These are phyloP conservation scores for Neurospora tetrasperma DNA, from an alignment of 495 filamentous ascomycete genomes.

Conservation along the genomic window DNA sequence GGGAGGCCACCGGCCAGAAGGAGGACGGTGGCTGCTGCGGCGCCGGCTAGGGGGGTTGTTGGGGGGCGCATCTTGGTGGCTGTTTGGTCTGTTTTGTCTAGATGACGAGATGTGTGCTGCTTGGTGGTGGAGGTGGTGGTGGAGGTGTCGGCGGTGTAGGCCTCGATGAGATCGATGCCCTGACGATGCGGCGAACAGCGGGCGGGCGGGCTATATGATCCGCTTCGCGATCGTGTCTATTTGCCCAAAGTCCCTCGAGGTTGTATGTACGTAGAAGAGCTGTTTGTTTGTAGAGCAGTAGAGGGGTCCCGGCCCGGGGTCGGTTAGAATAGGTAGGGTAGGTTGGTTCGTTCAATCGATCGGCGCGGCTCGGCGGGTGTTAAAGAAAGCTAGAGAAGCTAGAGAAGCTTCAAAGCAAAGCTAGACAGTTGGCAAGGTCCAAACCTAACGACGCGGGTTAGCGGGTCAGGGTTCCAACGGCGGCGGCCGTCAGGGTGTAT, in stretches of 20 bases:
- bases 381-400: not conserved
- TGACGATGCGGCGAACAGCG: no score
- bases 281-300: not conserved
- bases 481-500: not conserved
- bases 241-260: not conserved
- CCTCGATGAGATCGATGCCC: no score
- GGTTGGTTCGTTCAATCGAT: not conserved
- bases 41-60: not conserved
- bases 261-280: not conserved
- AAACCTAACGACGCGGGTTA: not conserved
- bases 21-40: slow-evolving; percentile 8
- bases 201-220: not conserved
- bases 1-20: slow-evolving; percentile 12
- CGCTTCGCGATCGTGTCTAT: not conserved
- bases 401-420: not conserved
- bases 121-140: not conserved
- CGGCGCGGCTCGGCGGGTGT: not conserved
- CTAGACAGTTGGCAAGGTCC: not conserved
- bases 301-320: not conserved
- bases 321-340: not conserved
- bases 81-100: no score
- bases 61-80: not conserved
- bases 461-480: not conserved
- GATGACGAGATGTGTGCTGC: not conserved
- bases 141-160: not conserved